Base-by-base conservation (phyloP, 1,139 yeast genomes). In the Kodamaea sp. region DNA sequence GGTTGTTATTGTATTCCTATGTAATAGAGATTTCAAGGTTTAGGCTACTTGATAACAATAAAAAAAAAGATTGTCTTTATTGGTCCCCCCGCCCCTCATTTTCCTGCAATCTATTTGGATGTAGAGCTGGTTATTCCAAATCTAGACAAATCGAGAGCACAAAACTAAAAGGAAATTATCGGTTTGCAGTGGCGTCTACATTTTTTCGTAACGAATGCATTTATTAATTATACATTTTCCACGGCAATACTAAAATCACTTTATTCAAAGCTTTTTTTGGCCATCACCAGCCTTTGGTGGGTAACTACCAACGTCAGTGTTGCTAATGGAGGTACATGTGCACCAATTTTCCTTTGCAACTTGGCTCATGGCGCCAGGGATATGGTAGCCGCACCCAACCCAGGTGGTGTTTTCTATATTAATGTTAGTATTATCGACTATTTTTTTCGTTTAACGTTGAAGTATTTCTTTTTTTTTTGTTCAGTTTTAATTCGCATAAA, bases 301-400 rank as follows among this genome's bases (percentile, higher is more conserved):
- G 29, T 41, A 49, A 22, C 36, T 28, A 2, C 42, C 46, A 22
- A 25, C 38, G 10, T 41, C 48, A n/a, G 37, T 30, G 6, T 35
- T 37, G 22, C 38, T 30, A 40, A 33, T 41, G 22, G 54, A 45
- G 4, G 48, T 51, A 46, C 69, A 63, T 9, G 55, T 53, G 41
- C 69, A 63, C 66, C 75, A 70, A 31, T 63, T 45, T 5, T 55
- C 62, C 40, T 61, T 60, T 8, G 73, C 64, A 9, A 56, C 52
- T 5, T 48, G 42, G 15, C 50, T 47, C 75, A 73, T 67, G 12
- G 74, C 75, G 2, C 50, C 30, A 7, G 73, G 64, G 31, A 72
- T 58, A 45, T 73, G 78, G 30, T 50, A 40, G 2, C 78, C 78
- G 53, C 78, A 73, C 15, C 78, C 78, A 35, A 51, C 50, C 77